Base-by-base conservation (phyloP, 768 basidiomycete species). In the Suillus bovinus region DNA sequence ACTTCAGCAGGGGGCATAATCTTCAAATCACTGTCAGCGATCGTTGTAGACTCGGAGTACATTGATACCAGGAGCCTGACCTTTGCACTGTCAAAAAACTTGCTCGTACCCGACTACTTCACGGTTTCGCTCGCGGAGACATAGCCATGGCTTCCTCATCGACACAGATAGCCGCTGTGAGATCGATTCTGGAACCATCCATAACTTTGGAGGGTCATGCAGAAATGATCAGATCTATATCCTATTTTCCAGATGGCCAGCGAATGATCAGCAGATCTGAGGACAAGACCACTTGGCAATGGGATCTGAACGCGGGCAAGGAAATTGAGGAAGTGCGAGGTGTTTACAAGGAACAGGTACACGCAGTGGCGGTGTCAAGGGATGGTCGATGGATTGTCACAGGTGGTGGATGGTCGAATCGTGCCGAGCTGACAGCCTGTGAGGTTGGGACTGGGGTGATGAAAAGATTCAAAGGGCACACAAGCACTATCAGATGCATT, bases 181-280 rank as follows among this genome's bases (percentile, higher is more conserved):
- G 24, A 16, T 27, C 13, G 24, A 27, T 16, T 27, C 7, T 47
- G 14, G 27, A 3, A 1, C 46, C 46, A 5, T 1, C 3, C 16
- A 47, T 5, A 0, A 47, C 24, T 27, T 24, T 47, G 24, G 27
- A 24, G 24, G 46, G 46, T 24, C 46, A 47, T 8, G 14, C 6
- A 8, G 1, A 27, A 0, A 0, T 2, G 0, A 44, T 44, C 22
- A 0, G 0, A 2, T 44, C 42, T 5, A 22, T 44, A 13, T 44
- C 42, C 42, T 44, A 44, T 10, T 44, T 44, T 22, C 46, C 46
- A 16, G 22, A 24, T 3, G 13, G 22, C 6, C 22, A 24, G 24
- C 22, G 24, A 47, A 47, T 47, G 13, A 14, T 47, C 14, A 47
- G 46, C 46, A 13, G 46, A 47, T 24, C 22, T 8, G 6, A 0